Conservation (phyloP, 306 rosid species). For the Canavalia gladiata region DNA sequence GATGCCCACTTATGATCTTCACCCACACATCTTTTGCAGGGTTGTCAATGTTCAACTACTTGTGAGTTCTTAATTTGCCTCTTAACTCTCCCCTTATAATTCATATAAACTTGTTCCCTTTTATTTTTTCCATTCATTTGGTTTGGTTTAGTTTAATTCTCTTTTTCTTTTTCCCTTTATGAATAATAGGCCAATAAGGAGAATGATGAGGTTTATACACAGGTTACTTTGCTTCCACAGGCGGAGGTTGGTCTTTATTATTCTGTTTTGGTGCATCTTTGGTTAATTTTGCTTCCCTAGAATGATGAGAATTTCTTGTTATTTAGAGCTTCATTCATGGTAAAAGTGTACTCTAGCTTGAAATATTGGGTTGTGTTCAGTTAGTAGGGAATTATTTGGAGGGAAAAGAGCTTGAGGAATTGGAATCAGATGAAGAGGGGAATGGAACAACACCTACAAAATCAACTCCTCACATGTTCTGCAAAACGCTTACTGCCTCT, state of each 20-base stretch:
- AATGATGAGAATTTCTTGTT: not conserved
- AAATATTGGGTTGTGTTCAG: constrained; percentile 56
- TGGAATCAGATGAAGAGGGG: constrained; percentile 70
- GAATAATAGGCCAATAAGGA: constrained; percentile 86
- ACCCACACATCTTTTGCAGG: constrained; percentile 88
- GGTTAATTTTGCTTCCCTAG: not conserved
- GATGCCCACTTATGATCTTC: constrained; percentile 76
- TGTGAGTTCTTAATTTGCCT: constrained; percentile 61
- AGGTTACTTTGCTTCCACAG: constrained; percentile 83
- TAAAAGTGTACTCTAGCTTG: not conserved
- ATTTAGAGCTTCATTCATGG: not conserved
- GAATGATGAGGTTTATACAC: constrained; percentile 96
- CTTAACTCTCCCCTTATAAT: constrained; percentile 27
- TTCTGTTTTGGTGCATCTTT: constrained; percentile 39
- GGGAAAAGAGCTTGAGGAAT: constrained; percentile 72
- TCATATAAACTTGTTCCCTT: constrained; percentile 38
- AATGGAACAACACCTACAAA: constrained; percentile 79
- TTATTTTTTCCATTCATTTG: not conserved
- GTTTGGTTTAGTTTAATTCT: constrained; percentile 39
- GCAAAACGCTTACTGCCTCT: constrained; percentile 97
- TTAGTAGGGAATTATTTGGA: constrained; percentile 65
- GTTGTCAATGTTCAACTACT: constrained; percentile 87
- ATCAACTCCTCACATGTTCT: constrained; percentile 96
- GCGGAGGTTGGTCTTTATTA: constrained; percentile 71
- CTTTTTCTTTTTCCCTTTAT: not conserved